Evolutionary conservation across 305 asterid genomes (phyloP).

Genomic region (Fraxinus ornus): DNA sequence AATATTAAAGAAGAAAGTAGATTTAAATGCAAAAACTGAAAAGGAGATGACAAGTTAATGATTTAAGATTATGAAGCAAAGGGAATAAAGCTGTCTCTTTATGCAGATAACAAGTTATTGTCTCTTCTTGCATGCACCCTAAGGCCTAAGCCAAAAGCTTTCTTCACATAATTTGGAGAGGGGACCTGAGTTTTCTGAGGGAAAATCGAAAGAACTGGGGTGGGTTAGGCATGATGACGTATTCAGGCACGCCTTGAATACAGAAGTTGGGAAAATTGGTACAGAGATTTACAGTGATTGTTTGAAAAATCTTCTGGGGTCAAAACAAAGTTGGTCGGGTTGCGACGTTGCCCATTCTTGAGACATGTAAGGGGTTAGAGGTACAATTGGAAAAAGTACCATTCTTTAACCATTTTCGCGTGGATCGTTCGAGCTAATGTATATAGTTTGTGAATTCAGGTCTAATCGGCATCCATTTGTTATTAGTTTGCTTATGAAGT

Average conservation of each 20-base stretch:
- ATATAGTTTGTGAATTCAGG: background rate
- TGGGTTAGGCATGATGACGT: slow-evolving; percentile 27
- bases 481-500: background rate
- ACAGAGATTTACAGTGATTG: slow-evolving; percentile 22
- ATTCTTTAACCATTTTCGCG: background rate
- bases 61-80: slow-evolving; percentile 50
- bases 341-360: slow-evolving; percentile 55
- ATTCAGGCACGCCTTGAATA: slow-evolving; percentile 54
- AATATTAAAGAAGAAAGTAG: background rate
- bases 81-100: slow-evolving; percentile 55
- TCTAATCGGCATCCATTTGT: background rate
- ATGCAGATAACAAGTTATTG: slow-evolving; percentile 28
- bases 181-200: background rate
- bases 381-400: slow-evolving; percentile 16
- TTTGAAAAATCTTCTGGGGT: slow-evolving; percentile 20
- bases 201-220: background rate
- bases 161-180: slow-evolving; percentile 7
- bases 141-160: slow-evolving; percentile 11
- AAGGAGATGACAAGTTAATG: slow-evolving; percentile 34
- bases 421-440: background rate
- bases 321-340: slow-evolving; percentile 51
- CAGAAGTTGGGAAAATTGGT: background rate
- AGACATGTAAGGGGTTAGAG: slow-evolving; percentile 15
- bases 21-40: slow-evolving; percentile 25
- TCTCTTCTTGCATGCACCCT: slow-evolving; percentile 28